Base-by-base conservation (phyloP, 2,329 filamentous ascomycete genomes). In the Coniochaeta hoffmannii region DNA sequence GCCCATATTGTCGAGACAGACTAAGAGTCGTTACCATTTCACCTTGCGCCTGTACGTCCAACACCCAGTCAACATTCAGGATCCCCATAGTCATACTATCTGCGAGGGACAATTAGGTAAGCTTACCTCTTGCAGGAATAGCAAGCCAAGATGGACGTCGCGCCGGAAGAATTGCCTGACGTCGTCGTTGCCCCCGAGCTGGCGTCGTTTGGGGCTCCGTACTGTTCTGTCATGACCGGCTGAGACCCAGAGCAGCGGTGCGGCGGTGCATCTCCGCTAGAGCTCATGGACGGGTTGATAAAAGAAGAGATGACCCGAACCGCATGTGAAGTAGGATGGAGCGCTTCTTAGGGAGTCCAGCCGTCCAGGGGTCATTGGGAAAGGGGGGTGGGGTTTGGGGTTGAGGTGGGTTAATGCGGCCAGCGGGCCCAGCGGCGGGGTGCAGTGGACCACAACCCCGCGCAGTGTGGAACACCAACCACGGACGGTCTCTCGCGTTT, bases 21-120 rank as follows among this genome's bases (percentile, higher is more conserved):
- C 9, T 17, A 51, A 28, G 28, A 17, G 5, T 44, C n/a, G n/a
- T 19, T 51, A 64, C 62, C 62, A 64, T 57, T 64, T 64, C 28
- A 64, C 59, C 50, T 64, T 64, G 36, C 62, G 59, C 51, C 61
- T 62, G 32, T 17, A n/a, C 35, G 30, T 8, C 7, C 30, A 32
- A 32, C n/a, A 30, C 14, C 31, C 11, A 24, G 14, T 54, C 35
- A 56, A 31, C 31, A 56, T 31, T n/a, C n/a, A n/a, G n/a, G n/a
- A n/a, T n/a, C n/a, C n/a, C n/a, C n/a, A n/a, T n/a, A n/a, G 30
- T 12, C 24, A 52, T 3, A 31, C 34, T 9, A 34, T 1, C 3
- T 15, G 44, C 26, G 6, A 34, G 10, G 38, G 17, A 41, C 22
- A 24, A 5, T 12, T n/a, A 44, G 4, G 17, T 35, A 15, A 28